Conservation (phyloP, 139 green algal species). For the Pleodorina starrii region DNA sequence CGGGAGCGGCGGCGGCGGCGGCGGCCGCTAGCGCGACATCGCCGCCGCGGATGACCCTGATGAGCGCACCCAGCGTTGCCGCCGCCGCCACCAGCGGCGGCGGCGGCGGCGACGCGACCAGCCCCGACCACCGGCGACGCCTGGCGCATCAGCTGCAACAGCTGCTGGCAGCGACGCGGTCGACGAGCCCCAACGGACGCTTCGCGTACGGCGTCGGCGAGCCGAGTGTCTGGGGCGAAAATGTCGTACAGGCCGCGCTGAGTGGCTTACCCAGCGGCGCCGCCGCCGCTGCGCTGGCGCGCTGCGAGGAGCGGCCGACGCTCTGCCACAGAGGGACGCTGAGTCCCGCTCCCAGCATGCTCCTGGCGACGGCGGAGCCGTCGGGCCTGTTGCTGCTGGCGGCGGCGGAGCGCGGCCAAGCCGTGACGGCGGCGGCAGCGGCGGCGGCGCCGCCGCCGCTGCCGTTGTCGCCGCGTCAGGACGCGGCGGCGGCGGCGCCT, state of each 20-base stretch:
- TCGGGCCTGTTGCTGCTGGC: neutral
- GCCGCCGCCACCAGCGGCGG: neutral
- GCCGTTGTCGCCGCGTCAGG: too few species aligned
- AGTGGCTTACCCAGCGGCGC: neutral
- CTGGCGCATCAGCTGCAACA: neutral
- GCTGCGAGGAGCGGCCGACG: neutral
- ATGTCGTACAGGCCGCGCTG: neutral
- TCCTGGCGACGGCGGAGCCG: neutral
- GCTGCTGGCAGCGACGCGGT: neutral
- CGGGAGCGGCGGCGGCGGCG: neutral
- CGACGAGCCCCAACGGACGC: neutral
- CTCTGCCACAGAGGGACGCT: neutral
- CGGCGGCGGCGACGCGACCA: neutral
- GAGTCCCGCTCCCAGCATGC: neutral
- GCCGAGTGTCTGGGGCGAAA: constrained; percentile 6
- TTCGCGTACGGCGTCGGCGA: neutral
- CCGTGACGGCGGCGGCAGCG: neutral
- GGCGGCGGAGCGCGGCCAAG: neutral
- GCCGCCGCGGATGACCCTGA: too few species aligned
- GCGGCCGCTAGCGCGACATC: too few species aligned
- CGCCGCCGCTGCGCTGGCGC: neutral
- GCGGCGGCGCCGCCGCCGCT: neutral
- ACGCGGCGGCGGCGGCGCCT: too few species aligned
- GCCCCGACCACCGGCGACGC: neutral
- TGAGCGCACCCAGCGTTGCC: too few species aligned